These are phyloP conservation scores for Penicillium coprophilum DNA, from an alignment of 495 filamentous ascomycete species.

Conservation along the genomic window DNA sequence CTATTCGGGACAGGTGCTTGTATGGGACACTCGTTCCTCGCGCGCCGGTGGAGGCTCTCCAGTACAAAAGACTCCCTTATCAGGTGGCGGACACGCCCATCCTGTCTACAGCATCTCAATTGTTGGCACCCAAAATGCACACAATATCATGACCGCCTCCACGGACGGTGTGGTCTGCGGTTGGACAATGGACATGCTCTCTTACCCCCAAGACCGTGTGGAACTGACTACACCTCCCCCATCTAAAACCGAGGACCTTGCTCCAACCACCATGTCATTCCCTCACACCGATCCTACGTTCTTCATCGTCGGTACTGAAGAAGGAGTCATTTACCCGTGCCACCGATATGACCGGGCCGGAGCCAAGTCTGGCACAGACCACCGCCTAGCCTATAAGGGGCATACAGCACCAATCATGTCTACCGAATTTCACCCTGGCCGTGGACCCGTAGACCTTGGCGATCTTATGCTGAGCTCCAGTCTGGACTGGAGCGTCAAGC, in stretches of 20 bases:
- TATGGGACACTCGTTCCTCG: constrained; percentile 89
- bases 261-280: constrained; percentile 96
- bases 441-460: constrained; percentile 89
- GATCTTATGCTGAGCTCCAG: constrained; percentile 84
- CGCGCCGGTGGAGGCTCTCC: constrained; percentile 71
- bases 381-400: constrained; percentile 77
- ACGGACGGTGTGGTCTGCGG: constrained; percentile 96
- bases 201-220: constrained; percentile 88
- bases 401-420: constrained; percentile 95
- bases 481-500: constrained; percentile 93
- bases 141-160: constrained; percentile 93
- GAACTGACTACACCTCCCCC: constrained; percentile 83
- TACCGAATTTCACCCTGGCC: constrained; percentile 88
- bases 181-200: constrained; percentile 97
- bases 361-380: constrained; percentile 91
- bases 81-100: constrained; percentile 88
- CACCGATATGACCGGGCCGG: constrained; percentile 96
- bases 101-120: constrained; percentile 95
- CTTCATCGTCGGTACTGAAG: constrained; percentile 95
- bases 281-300: constrained; percentile 94
- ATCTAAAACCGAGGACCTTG: constrained; percentile 87
- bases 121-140: constrained; percentile 96
- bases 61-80: constrained; percentile 93
- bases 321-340: constrained; percentile 92
- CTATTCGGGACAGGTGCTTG: constrained; percentile 92